These are phyloP conservation scores for Phtheirospermum japonicum DNA, from an alignment of 257 asterid genomes.

Conservation along the genomic window DNA sequence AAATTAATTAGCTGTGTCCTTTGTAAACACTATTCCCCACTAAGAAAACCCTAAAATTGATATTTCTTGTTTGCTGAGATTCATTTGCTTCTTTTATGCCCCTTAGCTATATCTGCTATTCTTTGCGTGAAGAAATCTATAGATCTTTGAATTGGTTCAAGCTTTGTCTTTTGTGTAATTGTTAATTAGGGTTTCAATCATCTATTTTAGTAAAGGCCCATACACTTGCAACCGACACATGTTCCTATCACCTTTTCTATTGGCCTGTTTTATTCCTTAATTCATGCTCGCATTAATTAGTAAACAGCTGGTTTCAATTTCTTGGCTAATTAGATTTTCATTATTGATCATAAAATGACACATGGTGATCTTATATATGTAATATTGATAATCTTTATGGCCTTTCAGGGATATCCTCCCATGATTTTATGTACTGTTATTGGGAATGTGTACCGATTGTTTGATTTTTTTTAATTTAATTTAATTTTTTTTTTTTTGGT, in stretches of 20 bases:
- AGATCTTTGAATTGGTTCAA: conserved; percentile 4
- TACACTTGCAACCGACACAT: no score
- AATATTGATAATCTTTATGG: not conserved
- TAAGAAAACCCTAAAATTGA: conserved; percentile 52
- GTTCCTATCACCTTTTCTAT: no score
- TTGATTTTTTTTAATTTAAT: no score
- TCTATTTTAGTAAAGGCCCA: not conserved
- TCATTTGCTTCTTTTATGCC: conserved; percentile 15
- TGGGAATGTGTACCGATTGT: conserved; percentile 9
- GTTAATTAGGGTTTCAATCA: conserved; percentile 45
- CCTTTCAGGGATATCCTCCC: not conserved
- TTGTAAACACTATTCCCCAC: not conserved
- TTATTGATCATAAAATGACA: no score
- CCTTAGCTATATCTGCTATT: conserved; percentile 7
- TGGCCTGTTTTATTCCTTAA: no score
- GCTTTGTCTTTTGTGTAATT: conserved; percentile 23
- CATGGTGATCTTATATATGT: not conserved
- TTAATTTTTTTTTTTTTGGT: conserved; percentile 15
- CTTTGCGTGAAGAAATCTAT: conserved; percentile 18
- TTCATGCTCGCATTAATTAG: no score
- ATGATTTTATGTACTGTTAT: conserved; percentile 29
- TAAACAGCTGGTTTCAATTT: no score
- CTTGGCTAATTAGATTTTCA: no score
- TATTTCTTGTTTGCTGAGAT: conserved; percentile 16
- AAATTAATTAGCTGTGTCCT: conserved; percentile 8